Conservation (phyloP, 345 rosid species). For the Pistacia atlantica region DNA sequence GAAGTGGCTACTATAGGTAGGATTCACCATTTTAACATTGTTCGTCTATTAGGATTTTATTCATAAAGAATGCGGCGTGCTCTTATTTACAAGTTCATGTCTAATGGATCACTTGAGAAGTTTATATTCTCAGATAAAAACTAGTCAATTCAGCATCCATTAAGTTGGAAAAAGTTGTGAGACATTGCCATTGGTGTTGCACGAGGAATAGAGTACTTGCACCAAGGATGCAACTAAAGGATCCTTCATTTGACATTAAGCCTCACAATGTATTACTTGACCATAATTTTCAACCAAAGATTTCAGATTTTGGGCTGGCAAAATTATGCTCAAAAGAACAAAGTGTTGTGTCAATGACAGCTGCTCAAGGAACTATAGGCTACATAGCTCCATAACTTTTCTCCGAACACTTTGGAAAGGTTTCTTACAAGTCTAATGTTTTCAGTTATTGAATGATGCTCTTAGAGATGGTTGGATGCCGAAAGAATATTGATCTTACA, state of each 20-base stretch:
- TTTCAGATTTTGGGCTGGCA: constrained; percentile 30
- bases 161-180: constrained; percentile 18
- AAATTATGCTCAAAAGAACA: constrained; percentile 11
- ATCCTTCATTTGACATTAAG: constrained; percentile 30
- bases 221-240: constrained; percentile 22
- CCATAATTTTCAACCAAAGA: constrained; percentile 16
- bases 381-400: constrained; percentile 23
- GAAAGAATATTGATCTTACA: background rate
- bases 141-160: background rate
- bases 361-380: constrained; percentile 20
- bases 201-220: constrained; percentile 19
- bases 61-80: constrained; percentile 6
- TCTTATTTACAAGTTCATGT: constrained; percentile 8
- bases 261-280: constrained; percentile 26
- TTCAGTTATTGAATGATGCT: constrained; percentile 24
- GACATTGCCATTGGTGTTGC: constrained; percentile 25
- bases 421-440: constrained; percentile 21
- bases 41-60: constrained; percentile 10
- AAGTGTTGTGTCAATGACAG: constrained; percentile 12
- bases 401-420: constrained; percentile 20
- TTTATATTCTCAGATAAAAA: background rate
- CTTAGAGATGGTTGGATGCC: constrained; percentile 21
- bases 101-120: constrained; percentile 22
- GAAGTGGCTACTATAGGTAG: constrained; percentile 21
- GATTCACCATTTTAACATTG: constrained; percentile 17